These are phyloP conservation scores for Euphorbia tirucalli DNA, from an alignment of 345 rosid genomes.

Conservation along the genomic window DNA sequence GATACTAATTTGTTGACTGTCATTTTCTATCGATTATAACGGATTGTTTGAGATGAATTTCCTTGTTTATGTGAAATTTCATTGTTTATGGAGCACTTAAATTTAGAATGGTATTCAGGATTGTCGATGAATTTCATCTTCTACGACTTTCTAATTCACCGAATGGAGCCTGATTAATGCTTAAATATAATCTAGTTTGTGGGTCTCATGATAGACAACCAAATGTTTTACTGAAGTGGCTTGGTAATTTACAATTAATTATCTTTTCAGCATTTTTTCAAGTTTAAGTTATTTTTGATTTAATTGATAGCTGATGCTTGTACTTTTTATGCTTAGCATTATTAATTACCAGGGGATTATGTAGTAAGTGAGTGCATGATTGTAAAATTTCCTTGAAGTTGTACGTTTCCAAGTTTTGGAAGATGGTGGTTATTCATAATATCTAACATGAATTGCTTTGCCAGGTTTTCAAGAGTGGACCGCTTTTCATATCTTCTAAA, in stretches of 20 bases:
- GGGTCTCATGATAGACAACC: not conserved
- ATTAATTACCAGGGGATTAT: not conserved
- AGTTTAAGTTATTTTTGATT: not conserved
- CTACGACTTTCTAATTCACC: not conserved
- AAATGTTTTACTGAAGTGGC: not conserved
- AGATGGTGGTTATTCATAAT: not conserved
- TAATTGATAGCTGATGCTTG: not conserved
- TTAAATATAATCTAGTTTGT: not conserved
- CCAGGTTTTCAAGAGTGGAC: slow-evolving; percentile 98
- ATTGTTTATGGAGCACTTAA: not conserved
- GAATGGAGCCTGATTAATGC: not conserved
- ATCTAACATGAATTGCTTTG: slow-evolving; percentile 20
- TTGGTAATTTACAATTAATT: not conserved
- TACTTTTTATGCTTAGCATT: not conserved
- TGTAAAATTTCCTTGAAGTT: not conserved
- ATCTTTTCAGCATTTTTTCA: not conserved
- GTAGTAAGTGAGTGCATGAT: not conserved
- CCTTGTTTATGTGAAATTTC: not conserved
- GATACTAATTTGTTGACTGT: not conserved
- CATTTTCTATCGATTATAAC: not conserved
- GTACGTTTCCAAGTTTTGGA: not conserved
- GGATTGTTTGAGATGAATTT: not conserved
- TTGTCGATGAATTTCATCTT: not conserved
- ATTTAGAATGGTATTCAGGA: not conserved
- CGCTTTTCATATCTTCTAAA: slow-evolving; percentile 96